Conservation (phyloP, 2,329 filamentous ascomycete genomes). For the Aureobasidium zeae region DNA sequence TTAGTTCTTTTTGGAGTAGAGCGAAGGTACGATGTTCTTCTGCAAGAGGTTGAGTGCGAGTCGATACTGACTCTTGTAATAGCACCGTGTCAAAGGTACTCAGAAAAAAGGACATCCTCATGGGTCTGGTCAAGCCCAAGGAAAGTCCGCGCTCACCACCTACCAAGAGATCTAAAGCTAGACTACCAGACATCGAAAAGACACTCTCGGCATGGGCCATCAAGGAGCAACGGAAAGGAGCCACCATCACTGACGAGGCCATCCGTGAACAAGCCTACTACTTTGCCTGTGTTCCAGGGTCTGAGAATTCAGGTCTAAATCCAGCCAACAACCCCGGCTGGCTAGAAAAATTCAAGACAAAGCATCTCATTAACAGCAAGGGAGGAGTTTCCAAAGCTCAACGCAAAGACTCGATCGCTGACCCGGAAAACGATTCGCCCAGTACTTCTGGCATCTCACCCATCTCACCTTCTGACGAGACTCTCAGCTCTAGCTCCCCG, state of each 20-base stretch:
- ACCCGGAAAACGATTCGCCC: slow-evolving; percentile 34
- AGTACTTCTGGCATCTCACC: slow-evolving; percentile 58
- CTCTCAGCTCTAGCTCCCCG: not conserved
- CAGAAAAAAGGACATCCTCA: slow-evolving; percentile 87
- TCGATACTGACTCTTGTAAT: slow-evolving; percentile 21
- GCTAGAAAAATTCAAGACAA: slow-evolving; percentile 94
- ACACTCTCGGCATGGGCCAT: slow-evolving; percentile 79
- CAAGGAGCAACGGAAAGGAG: slow-evolving; percentile 68
- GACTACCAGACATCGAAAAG: slow-evolving; percentile 83
- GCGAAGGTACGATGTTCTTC: slow-evolving; percentile 61
- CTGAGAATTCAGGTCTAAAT: slow-evolving; percentile 52
- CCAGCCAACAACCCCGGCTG: slow-evolving; percentile 63
- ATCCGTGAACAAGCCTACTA: slow-evolving; percentile 77
- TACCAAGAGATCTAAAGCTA: slow-evolving; percentile 62
- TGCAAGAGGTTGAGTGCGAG: slow-evolving; percentile 1
- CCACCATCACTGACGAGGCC: slow-evolving; percentile 65
- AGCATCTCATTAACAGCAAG: slow-evolving; percentile 54
- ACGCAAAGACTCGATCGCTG: slow-evolving; percentile 11
- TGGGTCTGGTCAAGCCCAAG: slow-evolving; percentile 45
- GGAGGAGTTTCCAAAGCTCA: not conserved
- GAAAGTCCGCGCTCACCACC: slow-evolving; percentile 7
- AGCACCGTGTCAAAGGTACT: slow-evolving; percentile 99
- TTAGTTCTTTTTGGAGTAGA: slow-evolving; percentile 86
- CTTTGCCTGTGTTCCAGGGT: slow-evolving; percentile 64
- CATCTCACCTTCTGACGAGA: slow-evolving; percentile 52